A percentile compares a stretch with the other conserved stretches of the same genome.
These are phyloP conservation scores for Wickerhamomyces kurtzmanii DNA, from an alignment of 805 yeast species.

Conservation along the genomic window DNA sequence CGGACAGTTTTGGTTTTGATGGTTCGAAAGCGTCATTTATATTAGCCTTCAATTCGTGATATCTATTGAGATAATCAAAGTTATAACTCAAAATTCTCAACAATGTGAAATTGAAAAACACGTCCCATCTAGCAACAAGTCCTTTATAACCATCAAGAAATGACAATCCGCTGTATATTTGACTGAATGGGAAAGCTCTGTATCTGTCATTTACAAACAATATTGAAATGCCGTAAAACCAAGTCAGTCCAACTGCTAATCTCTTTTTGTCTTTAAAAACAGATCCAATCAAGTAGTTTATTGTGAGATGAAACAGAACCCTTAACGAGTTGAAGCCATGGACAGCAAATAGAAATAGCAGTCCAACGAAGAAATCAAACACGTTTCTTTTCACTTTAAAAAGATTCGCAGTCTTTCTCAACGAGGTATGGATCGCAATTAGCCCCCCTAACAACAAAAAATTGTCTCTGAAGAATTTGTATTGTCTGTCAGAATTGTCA, in stretches of 20 bases:
- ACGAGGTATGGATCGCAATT: slow-evolving; percentile 38
- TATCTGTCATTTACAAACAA: slow-evolving; percentile 69
- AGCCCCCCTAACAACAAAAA: slow-evolving; percentile 51
- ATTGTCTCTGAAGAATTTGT: slow-evolving; percentile 78
- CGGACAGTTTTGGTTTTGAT: slow-evolving; percentile 1
- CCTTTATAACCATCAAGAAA: slow-evolving; percentile 65
- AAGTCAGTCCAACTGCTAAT: slow-evolving; percentile 36
- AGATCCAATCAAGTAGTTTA: slow-evolving; percentile 43
- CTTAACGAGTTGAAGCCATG: slow-evolving; percentile 74
- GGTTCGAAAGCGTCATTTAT: neutral
- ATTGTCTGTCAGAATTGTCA: slow-evolving; percentile 89
- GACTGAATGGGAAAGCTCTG: slow-evolving; percentile 42
- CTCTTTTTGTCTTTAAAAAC: slow-evolving; percentile 19
- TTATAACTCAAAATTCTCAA: slow-evolving; percentile 78
- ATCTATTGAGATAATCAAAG: slow-evolving; percentile 55
- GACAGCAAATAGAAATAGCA: slow-evolving; percentile 55
- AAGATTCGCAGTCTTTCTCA: slow-evolving; percentile 29
- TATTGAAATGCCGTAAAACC: slow-evolving; percentile 76
- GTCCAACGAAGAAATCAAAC: slow-evolving; percentile 72
- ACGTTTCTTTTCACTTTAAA: slow-evolving; percentile 28
- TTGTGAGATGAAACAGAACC: slow-evolving; percentile 45
- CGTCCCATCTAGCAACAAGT: slow-evolving; percentile 88
- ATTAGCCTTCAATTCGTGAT: slow-evolving; percentile 10
- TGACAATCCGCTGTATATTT: slow-evolving; percentile 27
- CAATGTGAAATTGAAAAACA: slow-evolving; percentile 83